A percentile compares a stretch with the other conserved stretches of the same genome.
Conservation (phyloP, 2,329 filamentous ascomycete species). For the Fusarium gaditjirri region DNA sequence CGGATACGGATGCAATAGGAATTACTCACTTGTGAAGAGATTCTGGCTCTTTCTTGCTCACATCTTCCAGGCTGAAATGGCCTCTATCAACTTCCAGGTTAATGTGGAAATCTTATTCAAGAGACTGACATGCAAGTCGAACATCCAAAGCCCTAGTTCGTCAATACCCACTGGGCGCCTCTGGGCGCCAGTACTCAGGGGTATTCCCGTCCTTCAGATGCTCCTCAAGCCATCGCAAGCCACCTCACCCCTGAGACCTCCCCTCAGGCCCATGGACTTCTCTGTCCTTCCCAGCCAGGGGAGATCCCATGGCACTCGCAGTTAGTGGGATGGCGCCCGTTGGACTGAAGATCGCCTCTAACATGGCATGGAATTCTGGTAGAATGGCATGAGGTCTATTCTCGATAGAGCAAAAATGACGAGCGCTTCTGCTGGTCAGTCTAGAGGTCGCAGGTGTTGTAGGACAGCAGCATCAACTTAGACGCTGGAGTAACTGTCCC, state of each 20-base stretch:
- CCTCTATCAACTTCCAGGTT: slow-evolving; percentile 8
- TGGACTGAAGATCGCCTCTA: slow-evolving; percentile 35
- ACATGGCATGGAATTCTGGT: slow-evolving; percentile 39
- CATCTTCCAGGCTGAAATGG: not conserved
- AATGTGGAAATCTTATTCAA: slow-evolving; percentile 8
- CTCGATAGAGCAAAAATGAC: not conserved
- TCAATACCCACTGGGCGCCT: slow-evolving; percentile 42
- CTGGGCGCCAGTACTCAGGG: slow-evolving; percentile 43
- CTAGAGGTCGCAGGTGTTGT: slow-evolving; percentile 31
- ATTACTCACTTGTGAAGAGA: not conserved
- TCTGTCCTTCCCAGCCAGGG: slow-evolving; percentile 25
- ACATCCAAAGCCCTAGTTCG: slow-evolving; percentile 26
- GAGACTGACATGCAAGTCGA: slow-evolving; percentile 35
- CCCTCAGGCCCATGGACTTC: slow-evolving; percentile 21
- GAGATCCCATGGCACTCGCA: slow-evolving; percentile 34
- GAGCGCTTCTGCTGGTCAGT: slow-evolving; percentile 35
- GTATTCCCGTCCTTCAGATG: slow-evolving; percentile 36
- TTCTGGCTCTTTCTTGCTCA: not conserved
- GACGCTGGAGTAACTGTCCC: slow-evolving; percentile 34
- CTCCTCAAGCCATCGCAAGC: slow-evolving; percentile 26
- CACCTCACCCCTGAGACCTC: slow-evolving; percentile 18
- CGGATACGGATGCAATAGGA: not conserved
- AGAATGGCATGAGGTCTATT: slow-evolving; percentile 34
- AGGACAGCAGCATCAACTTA: slow-evolving; percentile 9
- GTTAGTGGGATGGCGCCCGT: slow-evolving; percentile 34